Evolutionary conservation across 2,329 filamentous ascomycete species (phyloP).

Genomic region (Ramichloridium luteum): DNA sequence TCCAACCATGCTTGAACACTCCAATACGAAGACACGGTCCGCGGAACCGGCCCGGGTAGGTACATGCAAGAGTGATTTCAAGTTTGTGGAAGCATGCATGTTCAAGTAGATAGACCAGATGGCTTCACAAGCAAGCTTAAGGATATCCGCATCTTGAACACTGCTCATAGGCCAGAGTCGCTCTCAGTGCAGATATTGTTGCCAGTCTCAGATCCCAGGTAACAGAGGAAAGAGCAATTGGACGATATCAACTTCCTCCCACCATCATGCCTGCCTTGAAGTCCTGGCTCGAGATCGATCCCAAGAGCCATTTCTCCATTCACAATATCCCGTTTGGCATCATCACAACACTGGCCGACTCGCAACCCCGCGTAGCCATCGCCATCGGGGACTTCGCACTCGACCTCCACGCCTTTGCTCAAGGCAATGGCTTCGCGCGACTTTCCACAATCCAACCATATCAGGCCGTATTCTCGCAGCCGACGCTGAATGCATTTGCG

Average conservation of each 20-base stretch:
- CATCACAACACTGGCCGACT: constrained; percentile 50
- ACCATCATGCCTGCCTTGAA: constrained; percentile 23
- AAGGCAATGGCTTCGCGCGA: constrained; percentile 46
- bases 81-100: too few relatives aligned
- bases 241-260: background rate
- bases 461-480: constrained; percentile 48
- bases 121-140: too few relatives aligned
- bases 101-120: too few relatives aligned
- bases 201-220: too few relatives aligned
- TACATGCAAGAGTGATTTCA: too few relatives aligned
- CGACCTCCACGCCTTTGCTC: constrained; percentile 52
- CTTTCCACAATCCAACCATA: constrained; percentile 47
- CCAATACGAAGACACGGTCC: too few relatives aligned
- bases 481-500: constrained; percentile 62
- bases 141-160: too few relatives aligned
- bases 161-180: too few relatives aligned
- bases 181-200: too few relatives aligned
- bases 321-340: constrained; percentile 77
- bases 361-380: constrained; percentile 51
- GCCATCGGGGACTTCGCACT: constrained; percentile 63
- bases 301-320: constrained; percentile 56
- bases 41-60: too few relatives aligned
- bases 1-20: too few relatives aligned
- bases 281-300: constrained; percentile 50
- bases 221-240: too few relatives aligned